Base-by-base conservation (phyloP, 805 yeast species). In the Candida dendrica region DNA sequence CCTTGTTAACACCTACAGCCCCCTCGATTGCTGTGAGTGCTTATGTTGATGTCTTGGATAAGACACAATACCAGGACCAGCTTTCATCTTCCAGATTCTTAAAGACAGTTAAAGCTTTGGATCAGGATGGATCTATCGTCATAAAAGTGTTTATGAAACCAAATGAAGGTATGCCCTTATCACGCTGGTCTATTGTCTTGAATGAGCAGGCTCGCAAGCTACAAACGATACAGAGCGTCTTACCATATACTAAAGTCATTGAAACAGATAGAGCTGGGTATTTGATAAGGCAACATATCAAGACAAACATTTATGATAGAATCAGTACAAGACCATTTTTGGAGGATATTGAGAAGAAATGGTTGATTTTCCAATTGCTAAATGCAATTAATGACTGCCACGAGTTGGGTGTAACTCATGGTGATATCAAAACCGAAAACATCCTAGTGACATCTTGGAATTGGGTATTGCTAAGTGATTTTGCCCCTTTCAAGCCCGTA, bases 261-360 rank as follows among this genome's bases (percentile, higher is more conserved):
- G 96, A 90, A 54, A 87, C 96, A 0, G 95, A 84, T 41, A 69
- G 97, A 36, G 98, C 98, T 0, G 95, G 93, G 0, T 93, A 91
- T 64, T 60, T 91, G 37, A 78, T 91, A 38, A 74, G 98, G 41
- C 97, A 91, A 47, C 79, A 77, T 65, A 66, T 87, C 46, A 75
- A 81, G 51, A 79, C 83, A 39, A 90, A 85, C 54, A 65, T 90
- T n/a, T 89, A 89, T 58, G 98, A 93, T 56, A 67, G 97, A 45
- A 68, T 93, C 34, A 75, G 95, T 36, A 77, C 90, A 6, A 68
- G 98, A 34, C 98, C 98, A 2, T 91, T 90, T 59, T 65, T 91
- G 37, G 90, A 83, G 49, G 70, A 75, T 3, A 71, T 84, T 32
- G 98, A 93, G 59, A 84, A 88, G 59, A 73, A 73, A 49, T 93